Conservation (phyloP, 208 protist species). For the Leishmania mexicana region DNA sequence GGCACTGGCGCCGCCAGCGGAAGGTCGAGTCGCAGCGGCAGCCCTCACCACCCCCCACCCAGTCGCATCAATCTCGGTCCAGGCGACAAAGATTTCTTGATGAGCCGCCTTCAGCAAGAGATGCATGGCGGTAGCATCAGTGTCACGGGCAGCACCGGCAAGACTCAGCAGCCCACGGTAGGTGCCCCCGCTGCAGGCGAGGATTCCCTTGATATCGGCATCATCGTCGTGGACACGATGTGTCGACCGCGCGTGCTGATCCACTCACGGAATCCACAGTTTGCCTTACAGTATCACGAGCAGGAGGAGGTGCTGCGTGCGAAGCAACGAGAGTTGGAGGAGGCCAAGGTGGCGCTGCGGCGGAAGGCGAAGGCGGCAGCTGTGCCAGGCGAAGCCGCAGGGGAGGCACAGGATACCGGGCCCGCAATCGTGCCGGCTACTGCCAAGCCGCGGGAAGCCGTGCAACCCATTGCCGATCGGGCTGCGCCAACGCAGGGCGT, state of each 20-base stretch:
- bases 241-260: slow-evolving; percentile 58
- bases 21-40: slow-evolving; percentile 1
- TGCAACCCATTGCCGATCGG: slow-evolving; percentile 12
- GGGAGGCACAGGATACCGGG: neutral
- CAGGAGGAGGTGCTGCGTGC: slow-evolving; percentile 26
- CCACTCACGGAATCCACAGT: slow-evolving; percentile 35
- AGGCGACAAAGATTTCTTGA: slow-evolving; percentile 56
- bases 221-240: slow-evolving; percentile 60
- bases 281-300: slow-evolving; percentile 33
- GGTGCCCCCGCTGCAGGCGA: neutral
- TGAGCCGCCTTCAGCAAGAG: slow-evolving; percentile 32
- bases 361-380: slow-evolving; percentile 5
- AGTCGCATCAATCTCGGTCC: slow-evolving; percentile 47
- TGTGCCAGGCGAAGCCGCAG: slow-evolving; percentile 3
- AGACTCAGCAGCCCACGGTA: neutral
- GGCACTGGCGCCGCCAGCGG: slow-evolving; percentile 5
- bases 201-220: slow-evolving; percentile 44
- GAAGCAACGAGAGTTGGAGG: slow-evolving; percentile 31
- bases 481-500: slow-evolving; percentile 2
- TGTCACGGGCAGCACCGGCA: neutral
- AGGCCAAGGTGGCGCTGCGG: slow-evolving; percentile 12
- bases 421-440: slow-evolving; percentile 1
- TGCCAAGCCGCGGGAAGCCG: slow-evolving; percentile 16
- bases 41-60: slow-evolving; percentile 27
- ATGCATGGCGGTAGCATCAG: slow-evolving; percentile 27